These are phyloP conservation scores for Posidonia oceanica DNA, from an alignment of 116 monocot genomes.

Conservation along the genomic window DNA sequence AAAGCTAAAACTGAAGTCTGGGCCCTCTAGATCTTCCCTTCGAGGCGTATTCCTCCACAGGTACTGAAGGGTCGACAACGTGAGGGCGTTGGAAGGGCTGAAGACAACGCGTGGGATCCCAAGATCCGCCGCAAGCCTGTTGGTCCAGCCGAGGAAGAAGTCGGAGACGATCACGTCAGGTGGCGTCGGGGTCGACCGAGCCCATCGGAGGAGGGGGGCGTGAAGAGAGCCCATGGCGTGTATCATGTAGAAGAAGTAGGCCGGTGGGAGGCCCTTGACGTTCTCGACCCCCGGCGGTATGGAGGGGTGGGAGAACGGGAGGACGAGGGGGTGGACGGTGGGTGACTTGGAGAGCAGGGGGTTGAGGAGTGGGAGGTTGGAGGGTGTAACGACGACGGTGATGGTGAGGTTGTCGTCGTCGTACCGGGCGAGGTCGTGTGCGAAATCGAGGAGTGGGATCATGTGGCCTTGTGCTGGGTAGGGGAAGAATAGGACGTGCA, in stretches of 20 bases:
- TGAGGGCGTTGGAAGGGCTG: constrained; percentile 28
- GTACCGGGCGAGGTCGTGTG: constrained; percentile 15
- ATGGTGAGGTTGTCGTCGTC: constrained; percentile 16
- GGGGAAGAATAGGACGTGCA: constrained; percentile 14
- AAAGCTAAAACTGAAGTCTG: neutral
- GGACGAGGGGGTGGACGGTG: constrained; percentile 23
- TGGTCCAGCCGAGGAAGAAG: constrained; percentile 48
- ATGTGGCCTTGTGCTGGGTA: constrained; percentile 29
- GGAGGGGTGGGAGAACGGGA: constrained; percentile 22
- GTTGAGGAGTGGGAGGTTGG: constrained; percentile 27
- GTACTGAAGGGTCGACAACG: constrained; percentile 8
- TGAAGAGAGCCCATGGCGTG: constrained; percentile 19
- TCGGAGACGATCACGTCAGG: constrained; percentile 30
- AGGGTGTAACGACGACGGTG: constrained; percentile 38
- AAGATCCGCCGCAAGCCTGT: constrained; percentile 25
- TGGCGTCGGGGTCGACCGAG: constrained; percentile 8
- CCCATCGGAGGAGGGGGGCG: constrained; percentile 34
- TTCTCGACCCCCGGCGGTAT: constrained; percentile 29
- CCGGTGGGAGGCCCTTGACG: neutral
- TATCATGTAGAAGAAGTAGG: constrained; percentile 10
- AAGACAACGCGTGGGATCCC: constrained; percentile 35
- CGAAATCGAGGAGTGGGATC: constrained; percentile 32
- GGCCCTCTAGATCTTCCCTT: neutral
- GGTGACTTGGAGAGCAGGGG: constrained; percentile 26
- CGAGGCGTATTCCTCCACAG: constrained; percentile 23